A percentile compares a stretch with the other conserved stretches of the same genome.
Evolutionary conservation across 2,329 filamentous ascomycete genomes (phyloP).

Genomic region (Hirsutella rhossiliensis): DNA sequence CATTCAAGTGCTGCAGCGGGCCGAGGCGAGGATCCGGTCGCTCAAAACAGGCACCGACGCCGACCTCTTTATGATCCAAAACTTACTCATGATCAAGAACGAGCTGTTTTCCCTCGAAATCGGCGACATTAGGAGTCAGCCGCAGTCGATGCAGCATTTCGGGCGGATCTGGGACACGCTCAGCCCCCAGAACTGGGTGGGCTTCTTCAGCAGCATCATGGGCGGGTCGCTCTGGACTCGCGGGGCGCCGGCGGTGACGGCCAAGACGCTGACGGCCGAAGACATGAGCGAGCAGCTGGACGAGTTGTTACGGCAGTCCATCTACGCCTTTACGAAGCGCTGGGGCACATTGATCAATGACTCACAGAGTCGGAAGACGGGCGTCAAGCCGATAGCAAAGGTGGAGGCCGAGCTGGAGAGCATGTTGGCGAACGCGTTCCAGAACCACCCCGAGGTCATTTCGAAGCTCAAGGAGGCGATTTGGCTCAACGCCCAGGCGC

Average conservation of each 20-base stretch:
- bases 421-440: conserved; percentile 45
- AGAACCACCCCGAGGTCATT: conserved; percentile 46
- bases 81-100: conserved; percentile 89
- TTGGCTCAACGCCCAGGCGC: conserved; percentile 41
- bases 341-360: conserved; percentile 43
- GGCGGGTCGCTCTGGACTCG: conserved; percentile 39
- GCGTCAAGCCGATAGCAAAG: conserved; percentile 36
- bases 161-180: conserved; percentile 53
- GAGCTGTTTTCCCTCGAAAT: conserved; percentile 95
- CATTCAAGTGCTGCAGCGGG: conserved; percentile 68
- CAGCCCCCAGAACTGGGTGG: conserved; percentile 43
- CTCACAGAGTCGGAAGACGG: conserved; percentile 32
- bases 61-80: conserved; percentile 88
- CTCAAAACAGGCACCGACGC: conserved; percentile 53
- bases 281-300: conserved; percentile 56
- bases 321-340: conserved; percentile 49
- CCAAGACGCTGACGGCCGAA: conserved; percentile 31
- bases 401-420: conserved; percentile 44
- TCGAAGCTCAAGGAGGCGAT: conserved; percentile 50
- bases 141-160: conserved; percentile 44
- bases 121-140: conserved; percentile 47
- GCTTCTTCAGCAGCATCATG: conserved; percentile 47
- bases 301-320: conserved; percentile 48
- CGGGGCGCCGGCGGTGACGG: conserved; percentile 20
- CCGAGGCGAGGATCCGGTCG: conserved; percentile 57